Evolutionary conservation across 305 asterid species (phyloP).

Genomic region (Fraxinus albicans): DNA sequence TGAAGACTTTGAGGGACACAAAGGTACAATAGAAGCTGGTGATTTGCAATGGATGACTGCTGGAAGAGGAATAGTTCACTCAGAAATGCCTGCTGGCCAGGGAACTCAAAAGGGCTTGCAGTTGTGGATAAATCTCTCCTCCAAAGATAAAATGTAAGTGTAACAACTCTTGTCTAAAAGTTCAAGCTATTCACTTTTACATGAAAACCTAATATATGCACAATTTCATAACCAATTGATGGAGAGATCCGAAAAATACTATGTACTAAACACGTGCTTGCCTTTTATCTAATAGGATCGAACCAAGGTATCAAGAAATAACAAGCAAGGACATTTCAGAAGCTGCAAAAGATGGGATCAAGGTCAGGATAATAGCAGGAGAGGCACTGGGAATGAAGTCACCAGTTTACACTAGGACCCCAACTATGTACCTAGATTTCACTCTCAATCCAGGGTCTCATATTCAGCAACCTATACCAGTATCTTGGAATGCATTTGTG

Average conservation of each 20-base stretch:
- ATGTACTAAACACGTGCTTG: neutral
- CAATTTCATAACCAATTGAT: neutral
- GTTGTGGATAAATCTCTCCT: constrained; percentile 79
- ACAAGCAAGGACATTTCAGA: constrained; percentile 54
- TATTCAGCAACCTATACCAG: constrained; percentile 61
- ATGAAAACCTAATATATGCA: neutral
- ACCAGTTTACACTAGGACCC: constrained; percentile 66
- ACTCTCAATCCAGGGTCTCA: constrained; percentile 62
- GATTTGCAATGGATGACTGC: constrained; percentile 98
- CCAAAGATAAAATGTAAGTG: constrained; percentile 67
- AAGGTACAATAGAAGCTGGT: constrained; percentile 76
- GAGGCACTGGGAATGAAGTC: constrained; percentile 72
- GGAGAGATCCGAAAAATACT: neutral
- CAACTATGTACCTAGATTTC: constrained; percentile 87
- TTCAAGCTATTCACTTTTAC: neutral
- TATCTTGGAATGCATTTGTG: constrained; percentile 73
- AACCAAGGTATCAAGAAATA: constrained; percentile 86
- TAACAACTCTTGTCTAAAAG: neutral
- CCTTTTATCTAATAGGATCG: constrained; percentile 45
- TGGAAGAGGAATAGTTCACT: constrained; percentile 92
- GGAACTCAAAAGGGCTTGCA: constrained; percentile 86
- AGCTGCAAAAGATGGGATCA: constrained; percentile 59
- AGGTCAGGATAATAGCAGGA: constrained; percentile 78
- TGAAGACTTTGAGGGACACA: constrained; percentile 87
- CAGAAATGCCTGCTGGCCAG: constrained; percentile 79